Conservation (phyloP, 768 basidiomycete species). For the Mycena rosella region DNA sequence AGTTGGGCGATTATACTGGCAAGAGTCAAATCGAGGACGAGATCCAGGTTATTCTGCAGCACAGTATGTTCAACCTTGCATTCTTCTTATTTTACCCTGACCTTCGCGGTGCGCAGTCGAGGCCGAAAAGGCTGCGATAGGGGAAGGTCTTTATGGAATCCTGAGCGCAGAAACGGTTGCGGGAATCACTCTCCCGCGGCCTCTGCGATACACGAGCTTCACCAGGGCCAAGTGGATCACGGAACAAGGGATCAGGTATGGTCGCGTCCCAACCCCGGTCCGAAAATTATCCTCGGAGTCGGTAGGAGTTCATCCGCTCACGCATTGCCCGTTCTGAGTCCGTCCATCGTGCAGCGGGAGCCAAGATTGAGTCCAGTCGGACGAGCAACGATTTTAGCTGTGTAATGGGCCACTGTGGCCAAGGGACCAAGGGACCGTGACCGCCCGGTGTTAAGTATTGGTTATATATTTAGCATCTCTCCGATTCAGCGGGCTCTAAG, state of each 20-base stretch:
- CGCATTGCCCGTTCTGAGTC: too few species aligned
- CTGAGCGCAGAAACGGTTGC: not conserved
- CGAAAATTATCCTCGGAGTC: too few species aligned
- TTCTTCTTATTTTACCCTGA: not conserved
- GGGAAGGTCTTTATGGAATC: not conserved
- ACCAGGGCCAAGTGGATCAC: slow-evolving; percentile 11
- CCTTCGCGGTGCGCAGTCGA: not conserved
- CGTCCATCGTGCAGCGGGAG: too few species aligned
- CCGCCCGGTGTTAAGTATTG: too few species aligned
- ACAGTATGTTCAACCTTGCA: not conserved
- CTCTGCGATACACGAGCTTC: not conserved
- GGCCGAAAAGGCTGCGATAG: not conserved
- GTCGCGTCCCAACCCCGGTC: not conserved
- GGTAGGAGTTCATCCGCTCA: too few species aligned
- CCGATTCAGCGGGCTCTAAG: too few species aligned
- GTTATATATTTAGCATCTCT: too few species aligned
- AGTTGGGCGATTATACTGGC: not conserved
- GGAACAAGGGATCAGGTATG: not conserved
- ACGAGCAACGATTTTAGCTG: too few species aligned
- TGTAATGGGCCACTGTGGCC: too few species aligned
- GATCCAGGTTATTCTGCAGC: not conserved
- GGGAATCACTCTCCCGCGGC: not conserved
- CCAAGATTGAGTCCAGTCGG: too few species aligned
- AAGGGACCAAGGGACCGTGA: too few species aligned
- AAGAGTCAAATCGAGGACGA: not conserved